Base-by-base conservation (phyloP, 169 alveolate species). In the Babesia sp. region DNA sequence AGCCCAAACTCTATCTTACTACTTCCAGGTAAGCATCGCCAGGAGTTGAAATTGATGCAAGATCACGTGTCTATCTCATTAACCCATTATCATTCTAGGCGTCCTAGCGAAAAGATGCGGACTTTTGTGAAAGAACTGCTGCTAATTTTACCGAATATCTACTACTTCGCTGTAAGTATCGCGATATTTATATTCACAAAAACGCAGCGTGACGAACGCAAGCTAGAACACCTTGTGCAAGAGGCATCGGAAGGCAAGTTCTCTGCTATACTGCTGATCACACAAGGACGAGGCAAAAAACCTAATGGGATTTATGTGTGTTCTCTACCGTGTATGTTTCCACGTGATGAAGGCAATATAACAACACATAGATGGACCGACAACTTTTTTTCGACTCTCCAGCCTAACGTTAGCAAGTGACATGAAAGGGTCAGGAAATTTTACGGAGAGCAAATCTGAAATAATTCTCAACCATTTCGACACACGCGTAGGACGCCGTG, bases 401-500 rank as follows among this genome's bases (percentile, higher is more conserved):
- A 71, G 84, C 56, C 57, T 81, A 18, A 36, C 39, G 16, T 28
- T 81, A 29, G 89, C 89, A 45, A 68, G 83, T 39, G 89, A 81
- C 42, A 81, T 81, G 89, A 72, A 71, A 54, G 89, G 89, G 7
- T 54, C 71, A 18, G 89, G 84, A 7, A 57, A 20, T 0, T 68
- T 72, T 37, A 66, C 98, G n/a, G 93, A 92, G 6, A 86, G 91
- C 42, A 85, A 90, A 44, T 99, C 99, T 2, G 99, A 98, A 90
- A 87, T 98, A 34, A 93, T 97, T 50, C 86, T 98, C 56, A 96
- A 96, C 78, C 94, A 96, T 80, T 98, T 98, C 86, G 95, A 95
- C 73, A 96, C 99, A 9, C 91, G 97, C 60, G 89, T 97, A 37
- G 99, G 99, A 0, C 96, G 95, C 63, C 85, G 99, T 80, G 90